Percentiles rank a stretch among this genome's conserved stretches.
Conservation (phyloP, 768 basidiomycete genomes). For the Phanerochaete sordida region DNA sequence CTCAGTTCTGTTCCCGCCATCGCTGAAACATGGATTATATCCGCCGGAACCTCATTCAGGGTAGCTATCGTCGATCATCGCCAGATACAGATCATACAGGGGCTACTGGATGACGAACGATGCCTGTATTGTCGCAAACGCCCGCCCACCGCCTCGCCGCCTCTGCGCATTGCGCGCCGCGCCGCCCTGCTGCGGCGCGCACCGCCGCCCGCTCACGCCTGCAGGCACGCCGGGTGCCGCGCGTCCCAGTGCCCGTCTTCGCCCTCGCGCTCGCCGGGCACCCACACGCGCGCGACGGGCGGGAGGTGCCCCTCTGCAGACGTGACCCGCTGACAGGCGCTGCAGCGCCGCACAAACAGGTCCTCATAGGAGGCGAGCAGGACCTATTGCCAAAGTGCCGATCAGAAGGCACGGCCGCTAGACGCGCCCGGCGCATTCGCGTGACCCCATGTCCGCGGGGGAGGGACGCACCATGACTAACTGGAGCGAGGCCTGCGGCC, state of each 20-base stretch:
- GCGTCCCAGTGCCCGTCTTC: slow-evolving; percentile 42
- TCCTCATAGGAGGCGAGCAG: slow-evolving; percentile 54
- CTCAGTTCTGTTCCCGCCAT: slow-evolving; percentile 7
- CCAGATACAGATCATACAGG: slow-evolving; percentile 9
- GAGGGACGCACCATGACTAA: slow-evolving; percentile 41
- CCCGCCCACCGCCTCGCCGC: neutral
- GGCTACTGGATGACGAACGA: slow-evolving; percentile 2
- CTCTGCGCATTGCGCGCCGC: neutral
- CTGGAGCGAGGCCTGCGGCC: slow-evolving; percentile 51
- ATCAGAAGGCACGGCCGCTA: neutral
- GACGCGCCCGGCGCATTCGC: neutral
- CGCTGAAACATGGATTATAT: slow-evolving; percentile 10
- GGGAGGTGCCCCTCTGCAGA: slow-evolving; percentile 71
- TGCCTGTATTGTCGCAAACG: slow-evolving; percentile 3
- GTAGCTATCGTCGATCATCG: slow-evolving; percentile 13
- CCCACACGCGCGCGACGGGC: slow-evolving; percentile 62
- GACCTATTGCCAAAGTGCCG: slow-evolving; percentile 31
- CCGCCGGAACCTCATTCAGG: slow-evolving; percentile 11
- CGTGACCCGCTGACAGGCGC: slow-evolving; percentile 59
- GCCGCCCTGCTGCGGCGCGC: neutral
- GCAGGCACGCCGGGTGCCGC: slow-evolving; percentile 45
- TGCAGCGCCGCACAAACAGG: slow-evolving; percentile 61
- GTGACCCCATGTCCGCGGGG: neutral
- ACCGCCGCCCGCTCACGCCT: neutral
- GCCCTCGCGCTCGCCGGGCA: slow-evolving; percentile 25